Base-by-base conservation (phyloP, 176 grass and related monocot genomes). In the Leersia perrieri region DNA sequence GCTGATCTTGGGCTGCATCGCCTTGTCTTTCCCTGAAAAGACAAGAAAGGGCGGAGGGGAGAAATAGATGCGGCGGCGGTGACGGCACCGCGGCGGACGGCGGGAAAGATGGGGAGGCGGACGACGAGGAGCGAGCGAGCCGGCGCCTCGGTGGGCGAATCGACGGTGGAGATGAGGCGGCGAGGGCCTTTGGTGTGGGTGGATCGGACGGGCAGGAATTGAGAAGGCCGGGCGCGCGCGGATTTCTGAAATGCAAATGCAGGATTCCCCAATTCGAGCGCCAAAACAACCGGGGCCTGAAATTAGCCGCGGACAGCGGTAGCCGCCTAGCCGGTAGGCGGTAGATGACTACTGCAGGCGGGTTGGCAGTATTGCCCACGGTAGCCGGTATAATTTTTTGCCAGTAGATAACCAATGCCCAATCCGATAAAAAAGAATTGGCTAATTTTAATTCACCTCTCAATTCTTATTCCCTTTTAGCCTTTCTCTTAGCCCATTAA, bases 1-100 rank as follows among this genome's bases (percentile, higher is more conserved):
- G 30, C 85, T 93, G 67, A 93, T 90, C 88, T 93, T 93, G 18
- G 85, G 47, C 74, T 93, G 91, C 88, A 83, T 89, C 76, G 4
- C 25, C 49, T 22, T 8, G 42, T 72, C 28, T 45, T 47, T n/a
- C 27, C 3, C 60, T 31, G 47, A n/a, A n/a, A n/a, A n/a, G n/a
- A n/a, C 47, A 11, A 15, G 35, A 22, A 27, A 32, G 3, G 28
- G 8, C 34, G 63, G 13, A 11, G 33, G 14, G 68, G 9, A 32
- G 45, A 58, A 16, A 16, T 9, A 23, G 49, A 34, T n/a, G 36
- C 61, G 12, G 55, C 32, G 34, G 72, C 63, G 23, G 55, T 22
- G 13, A 13, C 2, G 3, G 41, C 41, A 9, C 15, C 30, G 29
- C 4, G 42, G 41, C 41, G 1, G 13, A 3, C 35, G 44, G 44